These are phyloP conservation scores for Trichosanthes cucumerina DNA, from an alignment of 306 rosid genomes.

Conservation along the genomic window DNA sequence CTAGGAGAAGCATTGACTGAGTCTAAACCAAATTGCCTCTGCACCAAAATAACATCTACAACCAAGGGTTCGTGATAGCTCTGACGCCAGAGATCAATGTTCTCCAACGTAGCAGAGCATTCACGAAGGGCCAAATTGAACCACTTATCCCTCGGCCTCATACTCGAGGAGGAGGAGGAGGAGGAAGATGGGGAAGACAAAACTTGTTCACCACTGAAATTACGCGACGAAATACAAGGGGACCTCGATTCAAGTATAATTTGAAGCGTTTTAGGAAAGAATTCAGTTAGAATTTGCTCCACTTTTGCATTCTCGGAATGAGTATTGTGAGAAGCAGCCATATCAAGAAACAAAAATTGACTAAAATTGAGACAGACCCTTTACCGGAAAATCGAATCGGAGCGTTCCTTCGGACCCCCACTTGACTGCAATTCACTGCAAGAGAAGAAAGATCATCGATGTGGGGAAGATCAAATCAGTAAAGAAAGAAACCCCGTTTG, in stretches of 20 bases:
- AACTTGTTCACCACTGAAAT: constrained; percentile 44
- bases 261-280: constrained; percentile 62
- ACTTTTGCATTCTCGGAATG: constrained; percentile 52
- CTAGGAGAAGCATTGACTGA: constrained; percentile 22
- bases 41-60: constrained; percentile 69
- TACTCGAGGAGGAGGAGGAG: constrained; percentile 57
- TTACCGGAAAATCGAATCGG: constrained; percentile 6
- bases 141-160: constrained; percentile 80
- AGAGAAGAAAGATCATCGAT: not conserved
- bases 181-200: constrained; percentile 59
- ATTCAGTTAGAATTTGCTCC: constrained; percentile 75
- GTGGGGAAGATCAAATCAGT: not conserved
- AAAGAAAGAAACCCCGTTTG: not conserved
- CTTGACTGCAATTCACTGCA: constrained; percentile 6
- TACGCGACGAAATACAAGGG: constrained; percentile 42
- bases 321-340: constrained; percentile 58
- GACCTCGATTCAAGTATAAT: constrained; percentile 77
- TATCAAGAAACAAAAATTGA: constrained; percentile 11
- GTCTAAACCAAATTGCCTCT: constrained; percentile 38
- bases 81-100: constrained; percentile 59
- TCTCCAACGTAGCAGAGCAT: constrained; percentile 56
- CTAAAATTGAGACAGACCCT: constrained; percentile 12
- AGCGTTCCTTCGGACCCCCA: not conserved
- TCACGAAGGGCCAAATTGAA: constrained; percentile 70
- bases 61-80: constrained; percentile 51